Evolutionary conservation across 441 rosid genomes (phyloP).

Genomic region (Manihot esculenta): DNA sequence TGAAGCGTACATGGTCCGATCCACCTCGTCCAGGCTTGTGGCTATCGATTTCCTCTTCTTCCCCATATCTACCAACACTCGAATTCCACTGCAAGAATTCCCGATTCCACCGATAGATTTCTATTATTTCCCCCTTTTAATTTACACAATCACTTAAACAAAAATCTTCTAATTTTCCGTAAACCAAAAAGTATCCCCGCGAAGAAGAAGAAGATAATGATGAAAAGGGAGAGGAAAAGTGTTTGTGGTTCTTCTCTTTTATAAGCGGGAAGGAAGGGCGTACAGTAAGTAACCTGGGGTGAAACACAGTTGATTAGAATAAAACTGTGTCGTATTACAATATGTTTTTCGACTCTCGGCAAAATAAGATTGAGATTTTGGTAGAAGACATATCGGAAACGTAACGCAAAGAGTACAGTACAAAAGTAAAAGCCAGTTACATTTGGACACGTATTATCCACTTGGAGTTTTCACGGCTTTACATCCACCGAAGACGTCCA

Average conservation of each 20-base stretch:
- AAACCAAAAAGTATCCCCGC: background rate
- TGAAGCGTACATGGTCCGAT: conserved; percentile 85
- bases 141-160: too few relatives aligned
- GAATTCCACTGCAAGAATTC: background rate
- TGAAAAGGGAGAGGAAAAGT: background rate
- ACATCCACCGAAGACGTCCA: background rate
- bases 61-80: conserved; percentile 40
- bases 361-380: too few relatives aligned
- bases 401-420: background rate
- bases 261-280: background rate
- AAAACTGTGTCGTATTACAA: background rate
- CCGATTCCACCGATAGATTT: background rate
- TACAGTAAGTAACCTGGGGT: background rate
- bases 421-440: background rate
- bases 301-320: background rate
- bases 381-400: background rate
- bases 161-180: background rate
- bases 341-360: too few relatives aligned
- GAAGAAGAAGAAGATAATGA: background rate
- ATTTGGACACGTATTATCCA: background rate
- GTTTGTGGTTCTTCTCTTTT: background rate
- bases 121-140: too few relatives aligned
- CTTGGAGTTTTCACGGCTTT: background rate
- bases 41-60: conserved; percentile 90
- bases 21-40: conserved; percentile 88